Evolutionary conservation across 257 asterid genomes (phyloP), one percentile per base, ranked within the genome.

Genomic region (Penstemon eatonii): DNA sequence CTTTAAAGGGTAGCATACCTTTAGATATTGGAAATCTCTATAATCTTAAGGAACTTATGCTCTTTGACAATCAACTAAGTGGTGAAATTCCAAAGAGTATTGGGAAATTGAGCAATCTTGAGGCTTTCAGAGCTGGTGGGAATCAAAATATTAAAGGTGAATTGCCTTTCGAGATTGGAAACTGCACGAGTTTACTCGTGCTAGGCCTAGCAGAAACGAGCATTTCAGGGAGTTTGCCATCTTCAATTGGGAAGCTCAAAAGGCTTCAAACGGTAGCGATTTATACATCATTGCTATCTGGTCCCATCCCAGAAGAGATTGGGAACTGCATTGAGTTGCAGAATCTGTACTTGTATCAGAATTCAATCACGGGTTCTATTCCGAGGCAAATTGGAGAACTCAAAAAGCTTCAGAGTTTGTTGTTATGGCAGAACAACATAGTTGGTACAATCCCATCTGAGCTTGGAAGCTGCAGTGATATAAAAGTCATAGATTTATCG

Each of bases 161-260:
- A 38, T 63, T 94, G 72, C 99, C 99, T 33, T 25, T 1, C 3
- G 97, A 87, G 81, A 83, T 94, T 63, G 99, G 99, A 4, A 89
- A 83, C 84, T 94, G 99, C 84, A 75, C 80, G 7, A 91, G 75
- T 33, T 73, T 94, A 80, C 39, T 54, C 0, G 37, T 82, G 0
- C 82, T 93, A 5, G 99, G 99, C 73, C 80, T 93, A 4, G 97
- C 99, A 0, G 99, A 88, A 62, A 90, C 99, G 18, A 53, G 89
- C 79, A 81, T 93, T 60, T 85, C 97, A 0, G 97, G 99, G 38
- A 75, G 74, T 19, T 71, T 93, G 19, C 99, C 97, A 3, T 53
- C 87, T 6, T 74, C 96, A 5, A 83, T 93, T 43, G 97, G 97
- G 46, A 77, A 18, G 79, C 80, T 93, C 78, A 85, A 82, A 75